Percentiles rank a stretch among this genome's conserved stretches.
Evolutionary conservation across 2,329 filamentous ascomycete genomes (phyloP).

Genomic region (Penicillium capsulatum): DNA sequence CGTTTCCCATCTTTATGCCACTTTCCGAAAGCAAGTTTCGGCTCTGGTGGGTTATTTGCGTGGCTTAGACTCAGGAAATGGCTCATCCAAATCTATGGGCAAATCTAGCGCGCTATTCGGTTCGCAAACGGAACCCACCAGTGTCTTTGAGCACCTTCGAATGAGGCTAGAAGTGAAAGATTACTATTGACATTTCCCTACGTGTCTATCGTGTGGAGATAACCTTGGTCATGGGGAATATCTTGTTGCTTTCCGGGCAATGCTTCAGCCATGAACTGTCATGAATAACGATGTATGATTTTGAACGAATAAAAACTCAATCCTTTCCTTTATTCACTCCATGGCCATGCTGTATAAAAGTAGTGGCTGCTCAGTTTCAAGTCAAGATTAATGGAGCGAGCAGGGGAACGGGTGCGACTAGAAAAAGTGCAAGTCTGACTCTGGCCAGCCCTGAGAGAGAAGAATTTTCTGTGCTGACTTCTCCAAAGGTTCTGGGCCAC

Average conservation of each 20-base stretch:
- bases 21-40: conserved; percentile 67
- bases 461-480: conserved; percentile 58
- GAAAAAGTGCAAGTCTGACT: conserved; percentile 72
- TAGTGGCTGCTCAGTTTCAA: no score
- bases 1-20: conserved; percentile 55
- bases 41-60: conserved; percentile 70
- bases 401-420: conserved; percentile 43
- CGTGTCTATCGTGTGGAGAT: background rate
- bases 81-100: conserved; percentile 38
- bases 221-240: background rate
- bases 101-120: conserved; percentile 24
- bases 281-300: no score
- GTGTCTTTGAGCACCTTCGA: conserved; percentile 64
- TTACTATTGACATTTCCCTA: conserved; percentile 51
- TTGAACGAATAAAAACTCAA: no score
- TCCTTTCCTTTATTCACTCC: no score
- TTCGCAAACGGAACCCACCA: conserved; percentile 45
- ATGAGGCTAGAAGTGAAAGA: conserved; percentile 66
- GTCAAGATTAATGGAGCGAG: no score
- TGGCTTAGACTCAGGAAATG: conserved; percentile 62
- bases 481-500: conserved; percentile 73
- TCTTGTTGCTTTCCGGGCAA: background rate
- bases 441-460: conserved; percentile 63
- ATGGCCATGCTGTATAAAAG: no score
- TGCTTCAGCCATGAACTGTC: background rate